phyloP scores from a whole-genome alignment of 1,284 basidiomycete species.

The Xerocomus cyaneibrunnescens region DNA sequence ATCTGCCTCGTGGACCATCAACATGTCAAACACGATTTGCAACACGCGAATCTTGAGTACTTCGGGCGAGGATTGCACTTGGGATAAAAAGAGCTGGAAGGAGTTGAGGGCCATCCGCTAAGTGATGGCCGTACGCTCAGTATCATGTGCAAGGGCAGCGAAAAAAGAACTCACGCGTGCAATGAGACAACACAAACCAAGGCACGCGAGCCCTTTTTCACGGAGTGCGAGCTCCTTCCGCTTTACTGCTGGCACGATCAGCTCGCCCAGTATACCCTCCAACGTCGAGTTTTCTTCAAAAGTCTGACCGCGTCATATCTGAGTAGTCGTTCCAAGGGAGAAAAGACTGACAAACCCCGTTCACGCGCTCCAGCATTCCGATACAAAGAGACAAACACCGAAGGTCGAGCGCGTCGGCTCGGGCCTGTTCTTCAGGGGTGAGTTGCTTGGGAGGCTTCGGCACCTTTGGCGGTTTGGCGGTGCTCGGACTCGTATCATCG shows the following conservation, averaged over 20 bases:
- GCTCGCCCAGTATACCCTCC: constrained; percentile 85
- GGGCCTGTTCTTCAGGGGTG: constrained; percentile 55
- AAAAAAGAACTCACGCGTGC: constrained; percentile 53
- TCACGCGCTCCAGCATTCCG: constrained; percentile 88
- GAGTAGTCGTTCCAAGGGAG: background rate
- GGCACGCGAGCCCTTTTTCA: constrained; percentile 82
- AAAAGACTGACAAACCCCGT: constrained; percentile 59
- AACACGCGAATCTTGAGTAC: constrained; percentile 80
- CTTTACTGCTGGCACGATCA: constrained; percentile 90
- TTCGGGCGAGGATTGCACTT: constrained; percentile 77
- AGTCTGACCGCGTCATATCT: constrained; percentile 45
- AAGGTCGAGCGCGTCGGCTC: constrained; percentile 73
- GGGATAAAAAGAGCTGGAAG: constrained; percentile 88
- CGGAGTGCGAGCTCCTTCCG: constrained; percentile 83
- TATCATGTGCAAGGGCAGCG: background rate
- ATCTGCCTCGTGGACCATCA: constrained; percentile 86
- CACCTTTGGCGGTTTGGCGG: constrained; percentile 3
- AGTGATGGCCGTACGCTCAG: background rate
- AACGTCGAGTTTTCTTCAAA: constrained; percentile 94
- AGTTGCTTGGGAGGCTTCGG: constrained; percentile 44
- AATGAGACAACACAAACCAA: constrained; percentile 91
- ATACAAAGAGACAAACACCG: constrained; percentile 88
- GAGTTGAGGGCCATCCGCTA: constrained; percentile 89
- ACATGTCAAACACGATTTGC: constrained; percentile 87
- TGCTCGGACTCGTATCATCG: constrained; percentile 7